Evolutionary conservation across 164 flowering plant genomes (phyloP).

Genomic region (Platanus orientalis): DNA sequence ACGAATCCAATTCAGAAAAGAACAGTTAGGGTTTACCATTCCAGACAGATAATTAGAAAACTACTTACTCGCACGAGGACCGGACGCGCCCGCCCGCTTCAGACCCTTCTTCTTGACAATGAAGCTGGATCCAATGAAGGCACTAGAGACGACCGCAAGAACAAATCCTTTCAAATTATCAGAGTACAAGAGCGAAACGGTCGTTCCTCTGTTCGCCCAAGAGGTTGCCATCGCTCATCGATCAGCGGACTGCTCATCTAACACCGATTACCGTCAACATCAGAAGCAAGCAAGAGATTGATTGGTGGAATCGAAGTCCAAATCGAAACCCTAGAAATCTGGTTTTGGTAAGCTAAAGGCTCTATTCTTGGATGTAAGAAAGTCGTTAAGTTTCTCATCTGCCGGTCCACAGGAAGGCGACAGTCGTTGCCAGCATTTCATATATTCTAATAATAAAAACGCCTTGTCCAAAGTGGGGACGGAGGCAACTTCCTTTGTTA

Average conservation of each 20-base stretch:
- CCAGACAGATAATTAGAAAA: background rate
- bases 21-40: background rate
- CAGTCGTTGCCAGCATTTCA: too few species aligned
- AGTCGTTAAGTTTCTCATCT: background rate
- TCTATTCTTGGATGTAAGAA: too few species aligned
- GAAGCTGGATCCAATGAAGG: conserved; percentile 84
- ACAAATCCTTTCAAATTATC: conserved; percentile 62
- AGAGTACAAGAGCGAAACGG: conserved; percentile 7
- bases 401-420: background rate
- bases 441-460: too few species aligned
- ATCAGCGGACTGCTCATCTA: background rate
- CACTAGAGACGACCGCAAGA: conserved; percentile 69
- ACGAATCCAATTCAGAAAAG: too few species aligned
- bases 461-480: too few species aligned
- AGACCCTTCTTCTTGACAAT: conserved; percentile 90
- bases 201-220: background rate
- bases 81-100: conserved; percentile 57
- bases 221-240: conserved; percentile 11
- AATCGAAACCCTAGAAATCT: background rate
- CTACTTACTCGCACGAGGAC: conserved; percentile 62
- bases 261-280: too few species aligned
- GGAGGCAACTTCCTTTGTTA: too few species aligned
- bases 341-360: background rate
- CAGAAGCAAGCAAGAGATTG: too few species aligned
- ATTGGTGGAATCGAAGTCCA: background rate